Percentiles rank a stretch among this genome's conserved stretches.
These are phyloP conservation scores for Mycocentrospora acerina DNA, from an alignment of 2,329 filamentous ascomycete species.

Conservation along the genomic window DNA sequence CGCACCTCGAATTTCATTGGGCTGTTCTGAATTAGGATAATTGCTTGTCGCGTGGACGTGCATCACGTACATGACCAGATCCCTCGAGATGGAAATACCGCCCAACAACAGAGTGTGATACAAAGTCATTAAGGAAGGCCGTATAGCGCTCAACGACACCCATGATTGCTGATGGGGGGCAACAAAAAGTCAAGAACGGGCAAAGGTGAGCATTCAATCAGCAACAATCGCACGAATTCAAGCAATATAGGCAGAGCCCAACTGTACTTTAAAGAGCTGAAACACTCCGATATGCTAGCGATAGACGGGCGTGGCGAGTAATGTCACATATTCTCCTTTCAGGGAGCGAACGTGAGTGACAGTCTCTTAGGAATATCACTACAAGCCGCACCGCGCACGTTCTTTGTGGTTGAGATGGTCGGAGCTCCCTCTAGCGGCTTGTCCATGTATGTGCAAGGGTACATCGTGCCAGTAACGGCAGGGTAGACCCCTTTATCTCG, in stretches of 20 bases:
- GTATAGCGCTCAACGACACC: constrained; percentile 21
- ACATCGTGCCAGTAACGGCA: constrained; percentile 12
- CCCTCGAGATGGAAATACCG: constrained; percentile 73
- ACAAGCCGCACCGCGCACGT: constrained; percentile 7
- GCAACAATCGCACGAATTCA: constrained; percentile 3
- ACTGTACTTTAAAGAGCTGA: constrained; percentile 9
- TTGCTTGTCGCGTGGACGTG: background rate
- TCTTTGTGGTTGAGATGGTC: constrained; percentile 6
- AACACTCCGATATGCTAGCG: constrained; percentile 11
- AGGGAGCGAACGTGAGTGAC: constrained; percentile 5
- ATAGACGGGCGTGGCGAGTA: constrained; percentile 6
- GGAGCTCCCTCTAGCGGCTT: constrained; percentile 8
- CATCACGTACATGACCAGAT: constrained; percentile 71
- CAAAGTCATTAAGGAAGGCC: constrained; percentile 30
- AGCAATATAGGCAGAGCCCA: constrained; percentile 2
- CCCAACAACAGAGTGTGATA: constrained; percentile 38
- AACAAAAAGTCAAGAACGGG: background rate
- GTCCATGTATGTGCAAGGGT: constrained; percentile 8
- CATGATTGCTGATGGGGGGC: constrained; percentile 10
- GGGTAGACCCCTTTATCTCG: constrained; percentile 7
- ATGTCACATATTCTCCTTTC: constrained; percentile 10
- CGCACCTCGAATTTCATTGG: constrained; percentile 70
- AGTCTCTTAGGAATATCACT: constrained; percentile 5
- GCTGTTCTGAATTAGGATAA: constrained; percentile 50
- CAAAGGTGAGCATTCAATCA: constrained; percentile 5